These are phyloP conservation scores for Cucurbita argyrosperma DNA, from an alignment of 306 rosid species.

Conservation along the genomic window DNA sequence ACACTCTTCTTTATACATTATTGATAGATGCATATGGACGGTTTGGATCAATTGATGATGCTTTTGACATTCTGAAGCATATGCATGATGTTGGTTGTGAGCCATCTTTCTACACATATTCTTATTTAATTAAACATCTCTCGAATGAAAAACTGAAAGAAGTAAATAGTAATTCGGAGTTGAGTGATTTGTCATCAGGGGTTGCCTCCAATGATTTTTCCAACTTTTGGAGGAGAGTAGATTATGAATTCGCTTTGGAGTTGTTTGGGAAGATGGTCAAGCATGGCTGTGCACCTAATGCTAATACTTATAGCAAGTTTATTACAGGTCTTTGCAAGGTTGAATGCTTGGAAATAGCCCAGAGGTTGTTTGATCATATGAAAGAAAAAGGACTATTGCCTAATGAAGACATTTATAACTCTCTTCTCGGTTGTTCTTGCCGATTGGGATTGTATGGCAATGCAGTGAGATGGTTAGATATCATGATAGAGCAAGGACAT, in stretches of 20 bases:
- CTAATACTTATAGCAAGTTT: conserved; percentile 50
- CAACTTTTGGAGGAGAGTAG: conserved; percentile 44
- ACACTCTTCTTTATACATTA: conserved; percentile 35
- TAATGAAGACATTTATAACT: conserved; percentile 34
- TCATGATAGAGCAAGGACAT: conserved; percentile 44
- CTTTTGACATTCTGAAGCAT: conserved; percentile 55
- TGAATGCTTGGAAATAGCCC: conserved; percentile 28
- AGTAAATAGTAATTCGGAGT: conserved; percentile 8
- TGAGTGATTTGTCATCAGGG: conserved; percentile 16
- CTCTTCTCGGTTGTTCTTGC: conserved; percentile 52
- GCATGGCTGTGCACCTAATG: conserved; percentile 46
- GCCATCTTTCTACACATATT: conserved; percentile 49
- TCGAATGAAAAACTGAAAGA: conserved; percentile 16
- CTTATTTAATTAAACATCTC: conserved; percentile 50
- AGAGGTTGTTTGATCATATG: conserved; percentile 40
- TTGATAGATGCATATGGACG: conserved; percentile 48
- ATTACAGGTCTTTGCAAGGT: conserved; percentile 61
- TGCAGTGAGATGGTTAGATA: conserved; percentile 41
- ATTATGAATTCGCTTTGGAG: conserved; percentile 30
- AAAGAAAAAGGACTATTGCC: conserved; percentile 37
- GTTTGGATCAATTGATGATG: conserved; percentile 40
- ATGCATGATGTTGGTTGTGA: conserved; percentile 53
- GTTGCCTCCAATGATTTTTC: conserved; percentile 17
- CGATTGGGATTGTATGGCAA: conserved; percentile 37
- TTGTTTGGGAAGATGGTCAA: conserved; percentile 52